These are phyloP conservation scores for Nicotiana attenuata DNA, from an alignment of 257 asterid species.

Conservation along the genomic window DNA sequence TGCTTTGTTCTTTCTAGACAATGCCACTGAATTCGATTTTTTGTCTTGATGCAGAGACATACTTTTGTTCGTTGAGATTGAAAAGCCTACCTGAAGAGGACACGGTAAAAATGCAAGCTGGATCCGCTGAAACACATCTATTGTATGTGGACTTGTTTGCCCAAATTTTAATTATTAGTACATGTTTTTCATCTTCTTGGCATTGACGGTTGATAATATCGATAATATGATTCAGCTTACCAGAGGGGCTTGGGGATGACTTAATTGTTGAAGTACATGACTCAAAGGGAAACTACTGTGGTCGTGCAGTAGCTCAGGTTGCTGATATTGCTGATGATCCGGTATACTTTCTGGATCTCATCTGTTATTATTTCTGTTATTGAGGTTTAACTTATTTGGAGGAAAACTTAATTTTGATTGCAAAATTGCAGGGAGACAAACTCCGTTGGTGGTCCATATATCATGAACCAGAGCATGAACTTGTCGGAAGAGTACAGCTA, in stretches of 20 bases:
- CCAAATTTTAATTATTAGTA: not conserved
- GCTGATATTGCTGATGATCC: slow-evolving; percentile 89
- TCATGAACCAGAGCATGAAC: slow-evolving; percentile 86
- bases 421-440: slow-evolving; percentile 69
- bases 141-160: slow-evolving; percentile 55
- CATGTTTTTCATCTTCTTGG: slow-evolving; percentile 5
- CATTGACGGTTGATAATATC: slow-evolving; percentile 13
- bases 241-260: slow-evolving; percentile 90
- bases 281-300: slow-evolving; percentile 74
- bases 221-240: slow-evolving; percentile 49
- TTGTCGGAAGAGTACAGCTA: slow-evolving; percentile 82
- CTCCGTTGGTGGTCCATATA: slow-evolving; percentile 73
- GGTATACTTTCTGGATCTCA: slow-evolving; percentile 36
- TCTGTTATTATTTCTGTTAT: slow-evolving; percentile 4
- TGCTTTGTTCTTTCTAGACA: not conserved
- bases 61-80: slow-evolving; percentile 70
- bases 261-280: slow-evolving; percentile 71
- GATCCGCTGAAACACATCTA: slow-evolving; percentile 87
- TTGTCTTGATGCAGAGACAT: slow-evolving; percentile 48
- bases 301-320: slow-evolving; percentile 75
- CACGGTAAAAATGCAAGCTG: slow-evolving; percentile 83
- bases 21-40: not conserved
- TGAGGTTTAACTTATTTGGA: not conserved
- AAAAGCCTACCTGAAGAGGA: slow-evolving; percentile 83
- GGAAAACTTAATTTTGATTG: slow-evolving; percentile 15